Evolutionary conservation across 306 rosid genomes (phyloP), one percentile per base, ranked within the genome.

Genomic region (Abrus pulchellus): DNA sequence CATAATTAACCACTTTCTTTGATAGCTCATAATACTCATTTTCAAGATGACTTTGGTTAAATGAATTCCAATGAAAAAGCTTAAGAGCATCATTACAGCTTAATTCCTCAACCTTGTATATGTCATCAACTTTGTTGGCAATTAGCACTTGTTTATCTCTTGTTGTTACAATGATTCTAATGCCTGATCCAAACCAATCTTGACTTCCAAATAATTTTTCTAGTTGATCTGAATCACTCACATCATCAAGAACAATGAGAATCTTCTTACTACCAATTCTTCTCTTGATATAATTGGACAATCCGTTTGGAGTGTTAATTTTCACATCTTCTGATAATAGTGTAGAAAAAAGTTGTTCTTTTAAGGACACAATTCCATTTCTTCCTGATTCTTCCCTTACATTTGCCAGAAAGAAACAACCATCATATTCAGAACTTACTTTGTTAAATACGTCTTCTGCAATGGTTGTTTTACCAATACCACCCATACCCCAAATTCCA

Each of bases 401-500:
- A 10, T 34, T 59, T 44, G 12, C 49, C 69, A 83, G 3, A 47
- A 76, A 76, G n/a, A 36, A 63, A 9, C 1, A 28, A 43, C 59
- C 20, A 1, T 69, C 77, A 30, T 30, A 76, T 44, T 47, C 28
- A 10, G 12, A 33, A 10, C 6, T 0, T 7, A 33, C 3, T 33
- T n/a, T 34, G 14, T 27, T 32, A 8, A 9, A 81, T 8, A 81
- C 0, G 44, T 38, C 61, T n/a, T 29, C 40, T 14, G 76, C 80
- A 44, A 74, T 59, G 5, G 76, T 74, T 1, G 85, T 81, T 5
- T 76, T 76, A 11, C 80, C 80, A 5, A 81, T 55, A 5, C 80
- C 71, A 0, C 80, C 85, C 70, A 81, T 74, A 3, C 76, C 85
- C 80, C 80, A 74, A 33, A 81, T 81, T 45, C 72, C 80, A 48